Conservation (phyloP, 352 stramenopile genomes). For the Globisporangium alternatum region DNA sequence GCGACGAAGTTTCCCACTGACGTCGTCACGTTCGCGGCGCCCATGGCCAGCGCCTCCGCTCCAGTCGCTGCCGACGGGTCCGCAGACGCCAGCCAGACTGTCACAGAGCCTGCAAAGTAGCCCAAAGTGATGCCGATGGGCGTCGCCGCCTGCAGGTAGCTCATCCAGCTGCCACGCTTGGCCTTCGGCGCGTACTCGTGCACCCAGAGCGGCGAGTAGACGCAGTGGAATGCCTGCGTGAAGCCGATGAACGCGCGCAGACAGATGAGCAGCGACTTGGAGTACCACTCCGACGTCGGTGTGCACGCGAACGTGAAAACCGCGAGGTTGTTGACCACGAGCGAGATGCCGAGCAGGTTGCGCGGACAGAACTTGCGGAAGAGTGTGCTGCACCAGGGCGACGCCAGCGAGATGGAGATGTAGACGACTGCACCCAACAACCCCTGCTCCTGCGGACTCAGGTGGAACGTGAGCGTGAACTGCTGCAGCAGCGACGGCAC, state of each 20-base stretch:
- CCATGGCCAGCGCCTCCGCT: conserved; percentile 4
- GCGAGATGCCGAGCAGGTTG: conserved; percentile 59
- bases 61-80: conserved; percentile 21
- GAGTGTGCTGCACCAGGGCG: conserved; percentile 76
- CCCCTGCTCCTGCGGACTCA: conserved; percentile 78
- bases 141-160: conserved; percentile 73
- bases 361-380: conserved; percentile 76
- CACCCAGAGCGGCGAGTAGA: conserved; percentile 86
- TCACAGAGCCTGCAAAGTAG: conserved; percentile 75
- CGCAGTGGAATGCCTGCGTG: conserved; percentile 80
- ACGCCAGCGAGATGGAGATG: conserved; percentile 76
- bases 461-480: conserved; percentile 74
- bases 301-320: conserved; percentile 71
- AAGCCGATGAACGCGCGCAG: conserved; percentile 70
- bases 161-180: conserved; percentile 80
- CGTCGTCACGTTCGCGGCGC: conserved; percentile 14
- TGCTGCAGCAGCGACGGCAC: conserved; percentile 81
- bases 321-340: conserved; percentile 76
- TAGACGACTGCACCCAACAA: conserved; percentile 82
- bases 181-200: conserved; percentile 79
- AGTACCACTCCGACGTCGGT: conserved; percentile 59
- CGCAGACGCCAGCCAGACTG: conserved; percentile 43
- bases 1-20: conserved; percentile 11
- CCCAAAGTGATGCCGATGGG: conserved; percentile 76
- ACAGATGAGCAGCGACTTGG: conserved; percentile 72